These are phyloP conservation scores for Teratosphaeria gauchensis DNA, from an alignment of 2,329 filamentous ascomycete genomes.

Conservation along the genomic window DNA sequence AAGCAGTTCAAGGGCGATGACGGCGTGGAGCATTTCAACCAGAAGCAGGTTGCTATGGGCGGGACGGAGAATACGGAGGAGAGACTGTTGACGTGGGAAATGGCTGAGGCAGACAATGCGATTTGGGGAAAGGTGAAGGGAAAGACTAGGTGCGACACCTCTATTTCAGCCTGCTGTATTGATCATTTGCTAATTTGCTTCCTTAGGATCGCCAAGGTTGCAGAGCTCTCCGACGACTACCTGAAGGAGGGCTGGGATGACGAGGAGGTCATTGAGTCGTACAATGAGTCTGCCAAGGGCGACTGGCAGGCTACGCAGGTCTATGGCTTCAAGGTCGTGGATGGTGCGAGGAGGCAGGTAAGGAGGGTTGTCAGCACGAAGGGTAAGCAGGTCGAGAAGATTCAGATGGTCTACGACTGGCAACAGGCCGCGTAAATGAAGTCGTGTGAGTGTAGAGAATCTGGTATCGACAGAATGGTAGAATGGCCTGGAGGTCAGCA, in stretches of 20 bases:
- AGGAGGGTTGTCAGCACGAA: slow-evolving; percentile 28
- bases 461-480: background rate
- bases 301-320: slow-evolving; percentile 48
- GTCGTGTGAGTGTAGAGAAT: background rate
- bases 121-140: slow-evolving; percentile 67
- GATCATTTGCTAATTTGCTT: background rate
- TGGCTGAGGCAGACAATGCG: slow-evolving; percentile 62
- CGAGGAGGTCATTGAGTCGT: slow-evolving; percentile 37
- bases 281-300: slow-evolving; percentile 38
- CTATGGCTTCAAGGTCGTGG: slow-evolving; percentile 38
- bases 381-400: slow-evolving; percentile 28
- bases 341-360: slow-evolving; percentile 33
- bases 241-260: slow-evolving; percentile 50
- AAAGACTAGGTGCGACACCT: slow-evolving; percentile 31
- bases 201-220: slow-evolving; percentile 28
- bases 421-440: background rate
- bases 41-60: slow-evolving; percentile 60
- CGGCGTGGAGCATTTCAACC: slow-evolving; percentile 24
- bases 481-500: background rate
- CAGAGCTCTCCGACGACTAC: slow-evolving; percentile 33
- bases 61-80: slow-evolving; percentile 57
- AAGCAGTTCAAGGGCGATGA: slow-evolving; percentile 42
- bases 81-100: slow-evolving; percentile 48
- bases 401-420: slow-evolving; percentile 37
- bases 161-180: background rate